A percentile compares a stretch with the other conserved stretches of the same genome.
These are phyloP conservation scores for Bisporella sp. DNA, from an alignment of 2,329 filamentous ascomycete genomes.

Conservation along the genomic window DNA sequence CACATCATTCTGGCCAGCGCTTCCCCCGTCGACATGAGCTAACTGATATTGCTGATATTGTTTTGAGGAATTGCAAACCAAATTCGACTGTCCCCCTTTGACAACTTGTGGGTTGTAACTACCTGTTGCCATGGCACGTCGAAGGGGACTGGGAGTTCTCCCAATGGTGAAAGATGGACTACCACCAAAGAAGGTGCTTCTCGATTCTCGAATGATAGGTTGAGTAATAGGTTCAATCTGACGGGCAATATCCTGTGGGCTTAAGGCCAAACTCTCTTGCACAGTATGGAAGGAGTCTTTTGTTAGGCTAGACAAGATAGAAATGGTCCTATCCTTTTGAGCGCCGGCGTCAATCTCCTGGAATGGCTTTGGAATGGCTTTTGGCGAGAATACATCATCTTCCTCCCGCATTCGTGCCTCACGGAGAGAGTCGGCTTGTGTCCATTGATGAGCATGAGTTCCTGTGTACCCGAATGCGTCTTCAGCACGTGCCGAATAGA, in stretches of 20 bases:
- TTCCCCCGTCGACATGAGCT: neutral
- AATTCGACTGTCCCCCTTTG: neutral
- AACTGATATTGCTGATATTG: slow-evolving; percentile 9
- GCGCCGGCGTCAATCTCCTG: too few relatives aligned
- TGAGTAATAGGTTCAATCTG: slow-evolving; percentile 21
- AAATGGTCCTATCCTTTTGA: neutral
- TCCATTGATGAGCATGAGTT: slow-evolving; percentile 17
- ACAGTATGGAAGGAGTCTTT: slow-evolving; percentile 15
- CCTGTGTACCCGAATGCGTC: slow-evolving; percentile 12
- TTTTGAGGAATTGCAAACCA: slow-evolving; percentile 1
- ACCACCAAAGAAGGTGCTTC: slow-evolving; percentile 46
- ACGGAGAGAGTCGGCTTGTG: slow-evolving; percentile 12
- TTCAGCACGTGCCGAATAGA: slow-evolving; percentile 7
- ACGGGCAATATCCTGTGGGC: slow-evolving; percentile 23
- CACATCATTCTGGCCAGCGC: neutral
- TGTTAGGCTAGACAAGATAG: slow-evolving; percentile 11
- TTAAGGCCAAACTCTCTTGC: slow-evolving; percentile 9
- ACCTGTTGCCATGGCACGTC: slow-evolving; percentile 36
- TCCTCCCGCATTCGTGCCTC: slow-evolving; percentile 9
- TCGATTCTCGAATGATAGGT: slow-evolving; percentile 32
- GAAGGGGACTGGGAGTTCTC: slow-evolving; percentile 48
- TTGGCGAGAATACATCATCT: slow-evolving; percentile 20
- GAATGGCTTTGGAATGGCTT: neutral
- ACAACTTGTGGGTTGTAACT: slow-evolving; percentile 8
- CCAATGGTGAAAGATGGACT: slow-evolving; percentile 41